Base-by-base conservation (phyloP, 108 stramenopile species). In the Skeletonema tropicum region DNA sequence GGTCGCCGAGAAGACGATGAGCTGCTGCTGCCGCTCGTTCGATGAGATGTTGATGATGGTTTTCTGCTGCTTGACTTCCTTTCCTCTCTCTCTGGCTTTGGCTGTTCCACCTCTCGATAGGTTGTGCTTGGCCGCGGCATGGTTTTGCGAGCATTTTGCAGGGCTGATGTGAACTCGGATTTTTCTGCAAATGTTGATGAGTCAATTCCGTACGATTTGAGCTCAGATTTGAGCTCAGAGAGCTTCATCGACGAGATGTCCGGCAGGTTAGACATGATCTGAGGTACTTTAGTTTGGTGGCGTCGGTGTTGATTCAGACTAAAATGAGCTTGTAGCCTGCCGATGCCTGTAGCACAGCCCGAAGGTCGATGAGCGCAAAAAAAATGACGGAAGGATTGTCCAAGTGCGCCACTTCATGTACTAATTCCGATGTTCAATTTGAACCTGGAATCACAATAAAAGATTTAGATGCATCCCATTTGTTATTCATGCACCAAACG, bases 401-500 rank as follows among this genome's bases (percentile, higher is more conserved):
- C 36, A 38, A 8, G 36, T 9, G 36, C 36, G 36, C 36, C 36
- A 38, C 7, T 9, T 9, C 8, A 38, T 38, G 8, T 38, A 38
- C 36, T 8, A 38, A 38, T 38, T 38, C 36, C 36, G 7, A 38
- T 9, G 36, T 32, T 32, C 2, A n/a, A n/a, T n/a, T n/a, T n/a
- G n/a, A n/a, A n/a, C n/a, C n/a, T n/a, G n/a, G n/a, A n/a, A n/a
- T n/a, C n/a, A n/a, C n/a, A n/a, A n/a, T n/a, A n/a, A n/a, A n/a
- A n/a, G n/a, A n/a, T n/a, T n/a, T n/a, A n/a, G n/a, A n/a, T n/a
- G n/a, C n/a, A 23, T 31, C 41, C 76, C 61, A 70, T 35, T 48
- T 45, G n/a, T 19, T 38, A 39, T 60, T 39, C 38, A 55, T 26
- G 77, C 63, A n/a, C 92, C 92, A 89, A 96, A 96, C 45, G 86